phyloP scores from a whole-genome alignment of 306 rosid species.

The Cicer bijugum region DNA sequence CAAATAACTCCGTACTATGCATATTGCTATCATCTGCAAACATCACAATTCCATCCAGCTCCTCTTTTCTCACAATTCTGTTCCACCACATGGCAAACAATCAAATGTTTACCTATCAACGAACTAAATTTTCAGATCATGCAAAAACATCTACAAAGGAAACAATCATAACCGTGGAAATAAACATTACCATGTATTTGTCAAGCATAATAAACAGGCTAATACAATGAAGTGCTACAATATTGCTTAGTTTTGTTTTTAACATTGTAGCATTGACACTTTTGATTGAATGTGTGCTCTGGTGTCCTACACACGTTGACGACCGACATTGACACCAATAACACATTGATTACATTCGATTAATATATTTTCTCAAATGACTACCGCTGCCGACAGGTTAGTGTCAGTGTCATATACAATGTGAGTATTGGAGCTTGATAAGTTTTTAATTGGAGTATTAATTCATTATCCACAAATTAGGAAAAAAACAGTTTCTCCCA shows the following conservation, averaged over 20 bases:
- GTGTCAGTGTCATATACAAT: too few relatives aligned
- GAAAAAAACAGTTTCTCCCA: neutral
- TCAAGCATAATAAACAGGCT: constrained; percentile 4
- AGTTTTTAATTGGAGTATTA: neutral
- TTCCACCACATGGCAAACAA: constrained; percentile 49
- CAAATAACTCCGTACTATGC: constrained; percentile 94
- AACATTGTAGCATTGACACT: too few relatives aligned
- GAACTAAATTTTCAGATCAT: constrained; percentile 30
- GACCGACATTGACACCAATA: too few relatives aligned
- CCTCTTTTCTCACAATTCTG: constrained; percentile 80
- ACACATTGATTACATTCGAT: too few relatives aligned
- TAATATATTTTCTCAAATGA: too few relatives aligned
- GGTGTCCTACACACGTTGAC: too few relatives aligned
- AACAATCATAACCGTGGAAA: neutral
- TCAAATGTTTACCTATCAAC: constrained; percentile 47
- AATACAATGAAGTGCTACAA: constrained; percentile 5
- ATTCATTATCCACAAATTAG: constrained; percentile 3
- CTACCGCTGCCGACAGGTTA: too few relatives aligned
- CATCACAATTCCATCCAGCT: constrained; percentile 83
- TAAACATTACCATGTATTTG: neutral
- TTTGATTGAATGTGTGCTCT: too few relatives aligned
- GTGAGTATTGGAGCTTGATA: too few relatives aligned
- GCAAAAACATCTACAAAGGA: constrained; percentile 13
- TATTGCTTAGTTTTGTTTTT: constrained; percentile 1
- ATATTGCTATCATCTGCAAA: constrained; percentile 97